phyloP scores from a whole-genome alignment of 306 rosid genomes.

The Begonia masoniana region DNA sequence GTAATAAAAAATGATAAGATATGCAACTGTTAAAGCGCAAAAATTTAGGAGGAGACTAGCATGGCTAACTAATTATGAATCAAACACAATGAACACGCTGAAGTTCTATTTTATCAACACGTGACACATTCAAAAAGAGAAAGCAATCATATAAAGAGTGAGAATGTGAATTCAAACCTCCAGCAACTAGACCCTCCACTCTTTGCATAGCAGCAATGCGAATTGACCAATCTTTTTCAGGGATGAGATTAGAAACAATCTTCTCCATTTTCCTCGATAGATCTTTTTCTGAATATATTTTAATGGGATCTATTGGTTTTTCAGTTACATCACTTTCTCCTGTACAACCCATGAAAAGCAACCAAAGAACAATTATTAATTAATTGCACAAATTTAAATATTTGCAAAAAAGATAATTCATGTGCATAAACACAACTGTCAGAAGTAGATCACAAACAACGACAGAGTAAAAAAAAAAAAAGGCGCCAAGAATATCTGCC shows the following conservation, averaged over 20 bases:
- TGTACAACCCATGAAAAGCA: constrained; percentile 4
- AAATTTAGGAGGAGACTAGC: too few species aligned
- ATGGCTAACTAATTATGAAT: too few species aligned
- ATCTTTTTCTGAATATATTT: constrained; percentile 95
- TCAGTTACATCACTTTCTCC: constrained; percentile 57
- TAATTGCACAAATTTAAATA: too few species aligned
- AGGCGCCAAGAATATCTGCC: constrained; percentile 4
- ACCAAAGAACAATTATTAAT: too few species aligned
- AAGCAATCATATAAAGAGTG: too few species aligned
- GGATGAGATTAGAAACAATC: constrained; percentile 82
- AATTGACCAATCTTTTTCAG: constrained; percentile 95
- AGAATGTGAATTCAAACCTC: constrained; percentile 45
- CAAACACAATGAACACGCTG: too few species aligned
- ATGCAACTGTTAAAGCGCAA: too few species aligned
- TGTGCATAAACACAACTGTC: too few species aligned
- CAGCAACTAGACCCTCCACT: constrained; percentile 83
- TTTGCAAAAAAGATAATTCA: too few species aligned
- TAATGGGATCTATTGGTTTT: constrained; percentile 61
- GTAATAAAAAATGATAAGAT: too few species aligned
- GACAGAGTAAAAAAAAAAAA: constrained; percentile 7
- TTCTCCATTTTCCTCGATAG: constrained; percentile 79
- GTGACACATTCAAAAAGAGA: too few species aligned
- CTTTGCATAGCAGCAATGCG: constrained; percentile 94
- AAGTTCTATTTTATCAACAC: too few species aligned
- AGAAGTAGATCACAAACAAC: neutral